Evolutionary conservation across 2,329 filamentous ascomycete genomes (phyloP).

Genomic region (Aureobasidium sp.): DNA sequence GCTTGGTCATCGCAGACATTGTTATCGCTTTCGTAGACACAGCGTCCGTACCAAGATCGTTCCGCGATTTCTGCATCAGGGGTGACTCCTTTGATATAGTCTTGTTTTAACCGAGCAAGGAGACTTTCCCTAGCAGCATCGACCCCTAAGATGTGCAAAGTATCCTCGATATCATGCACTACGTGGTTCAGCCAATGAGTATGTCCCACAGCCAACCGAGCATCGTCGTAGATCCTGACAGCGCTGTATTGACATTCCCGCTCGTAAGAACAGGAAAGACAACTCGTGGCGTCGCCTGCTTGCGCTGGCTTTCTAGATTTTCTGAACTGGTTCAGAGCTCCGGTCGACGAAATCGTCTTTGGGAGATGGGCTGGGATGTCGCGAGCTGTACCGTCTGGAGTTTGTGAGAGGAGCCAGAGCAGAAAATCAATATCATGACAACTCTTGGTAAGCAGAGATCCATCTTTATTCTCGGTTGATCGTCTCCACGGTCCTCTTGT

Average conservation of each 20-base stretch:
- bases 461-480: not conserved
- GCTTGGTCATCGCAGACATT: not conserved
- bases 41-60: not conserved
- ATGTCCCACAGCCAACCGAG: not conserved
- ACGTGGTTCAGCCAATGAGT: not conserved
- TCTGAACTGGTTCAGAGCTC: not conserved
- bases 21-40: not conserved
- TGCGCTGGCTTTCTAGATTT: not conserved
- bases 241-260: not conserved
- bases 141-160: not conserved
- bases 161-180: not conserved
- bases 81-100: not conserved
- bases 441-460: not conserved
- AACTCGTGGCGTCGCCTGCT: not conserved
- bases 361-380: not conserved
- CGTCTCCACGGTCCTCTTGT: not conserved
- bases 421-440: not conserved
- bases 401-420: not conserved
- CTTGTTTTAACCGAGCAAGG: not conserved
- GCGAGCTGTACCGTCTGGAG: not conserved
- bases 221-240: not conserved
- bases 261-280: not conserved
- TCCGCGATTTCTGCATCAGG: not conserved
- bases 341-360: not conserved
- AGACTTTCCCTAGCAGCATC: not conserved